Evolutionary conservation across 2,329 filamentous ascomycete species (phyloP), one percentile per base, ranked within the genome.

Genomic region (Scedosporium minutisporum): DNA sequence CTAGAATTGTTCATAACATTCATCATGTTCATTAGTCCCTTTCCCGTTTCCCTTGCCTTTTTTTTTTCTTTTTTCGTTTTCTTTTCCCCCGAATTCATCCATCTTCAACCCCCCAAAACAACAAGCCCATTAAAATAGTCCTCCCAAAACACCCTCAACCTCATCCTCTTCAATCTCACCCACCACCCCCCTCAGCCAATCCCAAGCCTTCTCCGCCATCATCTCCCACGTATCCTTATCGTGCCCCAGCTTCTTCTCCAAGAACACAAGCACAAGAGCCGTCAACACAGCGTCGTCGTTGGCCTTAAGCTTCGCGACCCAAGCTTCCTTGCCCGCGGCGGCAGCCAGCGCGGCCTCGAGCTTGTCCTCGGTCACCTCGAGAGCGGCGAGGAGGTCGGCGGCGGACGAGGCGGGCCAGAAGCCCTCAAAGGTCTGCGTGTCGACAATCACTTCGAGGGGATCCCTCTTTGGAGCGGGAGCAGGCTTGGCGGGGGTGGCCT

Each of bases 141-240:
- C 9, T n/a, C 14, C 27, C 4, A 61, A 42, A 44, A 16, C n/a
- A 12, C 27, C 48, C 46, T 55, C 48, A 3, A 61, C 10, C 42
- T 61, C 60, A 1, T 38, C 46, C 60, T 51, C 25, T 4, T 42
- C 53, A 14, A 51, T n/a, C 21, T 44, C 60, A 27, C 18, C 60
- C 16, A 21, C 25, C 9, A 57, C 60, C 9, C 18, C 25, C 48
- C 53, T 57, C 14, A 42, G 61, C 82, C 83, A 88, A 0, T 57
- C 68, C 67, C 73, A 76, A 0, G 82, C 85, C 76, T 88, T 88
- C 9, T 81, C 80, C 16, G 80, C 83, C 46, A 89, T 73, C 76
- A 89, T 75, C 65, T 87, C 85, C 86, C 86, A 90, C 6, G 78
- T 77, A 2, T 85, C 86, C 69, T 75, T 73, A 60, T 82, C 75